phyloP scores from a whole-genome alignment of 2,329 filamentous ascomycete species.

The Aspergillus udagawae region DNA sequence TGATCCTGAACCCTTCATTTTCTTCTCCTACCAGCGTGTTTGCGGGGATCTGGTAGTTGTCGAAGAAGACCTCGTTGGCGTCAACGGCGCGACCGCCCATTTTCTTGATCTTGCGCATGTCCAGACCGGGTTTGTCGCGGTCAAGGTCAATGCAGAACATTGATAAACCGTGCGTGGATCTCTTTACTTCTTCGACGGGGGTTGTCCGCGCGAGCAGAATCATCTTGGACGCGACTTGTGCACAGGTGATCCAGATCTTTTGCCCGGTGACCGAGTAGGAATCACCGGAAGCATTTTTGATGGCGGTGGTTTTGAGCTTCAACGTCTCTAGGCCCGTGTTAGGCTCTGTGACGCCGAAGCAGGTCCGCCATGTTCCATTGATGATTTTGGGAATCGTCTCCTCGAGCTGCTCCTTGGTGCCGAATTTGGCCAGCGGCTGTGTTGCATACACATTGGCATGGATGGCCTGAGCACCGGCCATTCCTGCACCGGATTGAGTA shows the following conservation, averaged over 20 bases:
- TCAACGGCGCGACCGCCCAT: constrained; percentile 82
- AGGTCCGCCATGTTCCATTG: constrained; percentile 65
- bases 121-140: constrained; percentile 54
- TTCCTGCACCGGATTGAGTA: constrained; percentile 68
- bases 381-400: constrained; percentile 68
- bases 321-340: constrained; percentile 76
- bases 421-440: constrained; percentile 70
- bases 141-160: constrained; percentile 79
- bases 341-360: constrained; percentile 83
- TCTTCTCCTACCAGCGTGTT: constrained; percentile 66
- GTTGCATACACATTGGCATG: constrained; percentile 58
- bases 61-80: constrained; percentile 85
- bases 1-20: constrained; percentile 72
- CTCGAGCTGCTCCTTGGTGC: constrained; percentile 59
- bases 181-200: constrained; percentile 61
- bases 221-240: constrained; percentile 79
- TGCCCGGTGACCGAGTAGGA: constrained; percentile 69
- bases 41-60: constrained; percentile 65
- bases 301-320: constrained; percentile 63
- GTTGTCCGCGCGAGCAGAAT: constrained; percentile 75
- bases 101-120: constrained; percentile 71
- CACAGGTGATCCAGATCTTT: constrained; percentile 87
- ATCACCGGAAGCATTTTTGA: constrained; percentile 47
- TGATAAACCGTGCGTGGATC: constrained; percentile 70
- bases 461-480: constrained; percentile 61